phyloP scores from a whole-genome alignment of 352 stramenopile genomes.

The Globisporangium spiculum region DNA sequence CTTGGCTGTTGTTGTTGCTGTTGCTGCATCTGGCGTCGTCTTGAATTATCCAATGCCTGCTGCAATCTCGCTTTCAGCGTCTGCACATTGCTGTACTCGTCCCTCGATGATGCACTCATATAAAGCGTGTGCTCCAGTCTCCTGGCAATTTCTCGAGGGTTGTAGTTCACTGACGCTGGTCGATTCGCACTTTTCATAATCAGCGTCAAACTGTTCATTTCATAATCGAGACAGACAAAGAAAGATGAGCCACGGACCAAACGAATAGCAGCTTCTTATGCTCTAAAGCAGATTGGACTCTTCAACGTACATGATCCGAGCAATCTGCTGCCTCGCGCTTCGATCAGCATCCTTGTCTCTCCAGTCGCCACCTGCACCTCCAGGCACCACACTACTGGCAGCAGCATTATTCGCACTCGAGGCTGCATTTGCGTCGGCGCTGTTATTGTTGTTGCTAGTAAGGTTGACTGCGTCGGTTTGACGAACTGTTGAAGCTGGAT shows the following conservation, averaged over 20 bases:
- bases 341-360: constrained; percentile 83
- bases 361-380: constrained; percentile 52
- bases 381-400: constrained; percentile 14
- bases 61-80: constrained; percentile 82
- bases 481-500: constrained; percentile 1
- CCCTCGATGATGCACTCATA: constrained; percentile 77
- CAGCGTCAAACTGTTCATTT: constrained; percentile 63
- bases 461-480: constrained; percentile 16
- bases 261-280: too few relatives aligned
- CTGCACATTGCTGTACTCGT: constrained; percentile 87
- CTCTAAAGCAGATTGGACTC: background rate
- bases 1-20: constrained; percentile 43
- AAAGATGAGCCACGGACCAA: background rate
- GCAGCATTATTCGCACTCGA: constrained; percentile 13
- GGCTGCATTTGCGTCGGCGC: constrained; percentile 11
- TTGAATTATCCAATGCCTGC: constrained; percentile 82
- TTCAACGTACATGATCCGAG: constrained; percentile 79
- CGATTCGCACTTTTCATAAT: constrained; percentile 90
- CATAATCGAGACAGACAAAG: constrained; percentile 3
- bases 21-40: constrained; percentile 67
- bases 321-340: constrained; percentile 80
- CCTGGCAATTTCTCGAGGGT: constrained; percentile 81
- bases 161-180: constrained; percentile 86
- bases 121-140: constrained; percentile 85
- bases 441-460: constrained; percentile 12